phyloP scores from a whole-genome alignment of 306 rosid genomes.

The Gastrolobium villosum region DNA sequence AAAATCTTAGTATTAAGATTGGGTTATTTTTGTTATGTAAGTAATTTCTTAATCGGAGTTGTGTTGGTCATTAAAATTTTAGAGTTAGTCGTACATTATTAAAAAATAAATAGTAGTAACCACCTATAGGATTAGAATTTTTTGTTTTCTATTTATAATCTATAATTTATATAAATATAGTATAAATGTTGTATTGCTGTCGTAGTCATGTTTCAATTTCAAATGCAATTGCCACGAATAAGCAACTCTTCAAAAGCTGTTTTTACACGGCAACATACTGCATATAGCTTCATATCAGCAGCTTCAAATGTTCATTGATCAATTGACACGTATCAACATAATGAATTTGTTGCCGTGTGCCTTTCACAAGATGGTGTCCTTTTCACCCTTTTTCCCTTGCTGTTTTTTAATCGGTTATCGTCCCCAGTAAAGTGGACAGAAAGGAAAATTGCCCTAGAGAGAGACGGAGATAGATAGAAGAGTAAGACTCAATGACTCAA shows the following conservation, averaged over 20 bases:
- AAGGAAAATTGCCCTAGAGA: too few species aligned
- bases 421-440: too few species aligned
- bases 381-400: too few species aligned
- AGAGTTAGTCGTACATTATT: background rate
- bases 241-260: background rate
- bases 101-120: background rate
- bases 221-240: background rate
- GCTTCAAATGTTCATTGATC: constrained; percentile 17
- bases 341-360: background rate
- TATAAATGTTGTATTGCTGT: background rate
- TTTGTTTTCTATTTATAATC: background rate
- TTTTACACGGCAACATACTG: background rate
- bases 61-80: background rate
- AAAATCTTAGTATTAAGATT: constrained; percentile 15
- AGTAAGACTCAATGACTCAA: too few species aligned
- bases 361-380: too few species aligned
- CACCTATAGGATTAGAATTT: background rate
- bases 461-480: too few species aligned
- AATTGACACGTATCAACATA: background rate
- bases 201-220: background rate
- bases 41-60: background rate
- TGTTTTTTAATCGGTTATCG: too few species aligned
- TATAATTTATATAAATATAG: background rate
- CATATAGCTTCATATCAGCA: background rate
- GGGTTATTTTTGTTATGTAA: background rate